Evolutionary conservation across 352 stramenopile genomes (phyloP).

Genomic region (Phytopythium oedochilum): DNA sequence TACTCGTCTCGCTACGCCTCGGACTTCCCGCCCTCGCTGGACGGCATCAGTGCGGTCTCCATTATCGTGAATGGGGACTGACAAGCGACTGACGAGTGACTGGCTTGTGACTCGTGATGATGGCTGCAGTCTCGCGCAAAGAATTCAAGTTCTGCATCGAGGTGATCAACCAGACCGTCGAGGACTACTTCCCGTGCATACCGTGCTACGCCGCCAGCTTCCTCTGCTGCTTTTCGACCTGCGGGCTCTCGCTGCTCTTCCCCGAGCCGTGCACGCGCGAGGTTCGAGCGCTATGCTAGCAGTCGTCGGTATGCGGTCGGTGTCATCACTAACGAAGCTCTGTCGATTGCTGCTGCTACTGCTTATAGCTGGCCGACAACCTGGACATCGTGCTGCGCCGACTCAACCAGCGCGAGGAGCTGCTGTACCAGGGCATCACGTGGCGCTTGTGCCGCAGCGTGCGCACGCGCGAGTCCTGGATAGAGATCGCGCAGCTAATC

Average conservation of each 20-base stretch:
- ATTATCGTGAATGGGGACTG: background rate
- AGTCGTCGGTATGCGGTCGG: too few relatives aligned
- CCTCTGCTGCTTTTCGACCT: slow-evolving; percentile 57
- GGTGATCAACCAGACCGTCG: slow-evolving; percentile 67
- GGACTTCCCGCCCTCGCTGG: slow-evolving; percentile 49
- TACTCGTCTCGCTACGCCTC: slow-evolving; percentile 54
- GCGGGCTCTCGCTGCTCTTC: slow-evolving; percentile 54
- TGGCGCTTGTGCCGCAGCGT: slow-evolving; percentile 48
- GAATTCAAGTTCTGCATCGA: slow-evolving; percentile 78
- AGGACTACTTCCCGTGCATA: slow-evolving; percentile 69
- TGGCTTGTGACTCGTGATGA: background rate
- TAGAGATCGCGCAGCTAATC: slow-evolving; percentile 67
- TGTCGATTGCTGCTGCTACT: background rate
- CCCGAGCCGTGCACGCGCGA: slow-evolving; percentile 64
- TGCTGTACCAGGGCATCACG: slow-evolving; percentile 62
- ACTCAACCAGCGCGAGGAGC: slow-evolving; percentile 65
- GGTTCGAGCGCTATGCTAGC: slow-evolving; percentile 25
- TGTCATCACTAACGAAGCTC: background rate
- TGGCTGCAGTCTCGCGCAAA: slow-evolving; percentile 46
- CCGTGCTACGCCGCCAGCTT: slow-evolving; percentile 70
- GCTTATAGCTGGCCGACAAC: slow-evolving; percentile 47
- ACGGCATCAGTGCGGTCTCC: slow-evolving; percentile 48
- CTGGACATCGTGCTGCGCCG: slow-evolving; percentile 54
- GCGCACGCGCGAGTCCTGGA: slow-evolving; percentile 51
- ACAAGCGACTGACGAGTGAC: background rate